Conservation (phyloP, 345 rosid species). For the Cardamine resedifolia region DNA sequence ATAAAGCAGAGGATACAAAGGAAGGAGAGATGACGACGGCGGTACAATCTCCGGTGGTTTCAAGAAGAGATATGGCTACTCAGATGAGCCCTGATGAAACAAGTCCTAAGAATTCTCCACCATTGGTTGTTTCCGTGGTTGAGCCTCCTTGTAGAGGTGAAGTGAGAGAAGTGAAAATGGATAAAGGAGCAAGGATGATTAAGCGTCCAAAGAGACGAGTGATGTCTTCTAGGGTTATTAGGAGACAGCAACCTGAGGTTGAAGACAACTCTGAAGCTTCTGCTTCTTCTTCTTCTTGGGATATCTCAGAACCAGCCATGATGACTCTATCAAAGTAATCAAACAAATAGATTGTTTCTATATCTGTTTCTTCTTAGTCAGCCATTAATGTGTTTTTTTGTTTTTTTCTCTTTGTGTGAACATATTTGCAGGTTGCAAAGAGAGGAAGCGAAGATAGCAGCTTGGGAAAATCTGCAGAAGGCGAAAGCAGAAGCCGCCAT, state of each 20-base stretch:
- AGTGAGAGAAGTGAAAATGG: conserved; percentile 77
- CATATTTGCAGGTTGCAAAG: conserved; percentile 58
- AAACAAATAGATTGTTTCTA: not conserved
- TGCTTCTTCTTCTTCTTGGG: conserved; percentile 52
- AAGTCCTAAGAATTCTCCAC: conserved; percentile 45
- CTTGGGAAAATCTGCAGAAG: conserved; percentile 96
- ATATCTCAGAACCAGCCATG: conserved; percentile 58
- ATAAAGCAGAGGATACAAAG: conserved; percentile 38
- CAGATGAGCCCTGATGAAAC: conserved; percentile 79
- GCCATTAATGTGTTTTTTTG: not conserved
- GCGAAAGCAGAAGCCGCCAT: conserved; percentile 99
- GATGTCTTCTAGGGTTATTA: conserved; percentile 36
- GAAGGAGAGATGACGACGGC: conserved; percentile 29
- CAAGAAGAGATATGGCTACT: conserved; percentile 86
- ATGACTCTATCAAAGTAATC: conserved; percentile 62
- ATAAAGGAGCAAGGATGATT: conserved; percentile 59
- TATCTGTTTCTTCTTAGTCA: conserved; percentile 1
- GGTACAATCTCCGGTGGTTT: conserved; percentile 45
- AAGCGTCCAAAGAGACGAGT: conserved; percentile 58
- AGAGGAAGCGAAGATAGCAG: conserved; percentile 88
- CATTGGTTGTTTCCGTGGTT: conserved; percentile 38
- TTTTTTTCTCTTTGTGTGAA: not conserved
- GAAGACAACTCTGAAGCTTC: conserved; percentile 43
- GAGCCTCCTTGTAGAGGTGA: conserved; percentile 52
- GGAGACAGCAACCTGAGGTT: conserved; percentile 46